Conservation (phyloP, 163 green algal genomes). For the Prototheca stagnorum region DNA sequence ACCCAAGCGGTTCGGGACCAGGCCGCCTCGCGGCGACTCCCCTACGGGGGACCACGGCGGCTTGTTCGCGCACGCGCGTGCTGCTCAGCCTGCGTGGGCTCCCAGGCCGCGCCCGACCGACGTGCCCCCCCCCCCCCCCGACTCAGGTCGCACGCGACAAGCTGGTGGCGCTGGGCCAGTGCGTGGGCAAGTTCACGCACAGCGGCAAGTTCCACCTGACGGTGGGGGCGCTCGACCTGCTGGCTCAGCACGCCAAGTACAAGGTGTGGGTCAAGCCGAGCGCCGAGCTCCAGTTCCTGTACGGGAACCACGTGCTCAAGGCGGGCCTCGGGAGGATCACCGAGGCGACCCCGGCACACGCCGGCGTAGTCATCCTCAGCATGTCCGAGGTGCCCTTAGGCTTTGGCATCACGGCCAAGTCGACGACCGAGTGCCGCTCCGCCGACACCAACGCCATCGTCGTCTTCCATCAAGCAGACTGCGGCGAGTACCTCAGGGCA, state of each 20-base stretch:
- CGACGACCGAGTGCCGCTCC: constrained; percentile 76
- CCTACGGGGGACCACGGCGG: too few species aligned
- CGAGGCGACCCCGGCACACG: constrained; percentile 82
- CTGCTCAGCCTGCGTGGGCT: too few species aligned
- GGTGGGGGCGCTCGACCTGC: constrained; percentile 76
- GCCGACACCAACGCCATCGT: constrained; percentile 85
- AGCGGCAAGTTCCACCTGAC: constrained; percentile 86
- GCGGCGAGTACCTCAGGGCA: constrained; percentile 69
- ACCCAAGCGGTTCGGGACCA: too few species aligned
- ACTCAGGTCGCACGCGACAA: constrained; percentile 79
- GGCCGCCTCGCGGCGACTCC: too few species aligned
- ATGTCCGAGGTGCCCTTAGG: constrained; percentile 91
- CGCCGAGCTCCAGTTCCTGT: constrained; percentile 94
- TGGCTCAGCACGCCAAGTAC: constrained; percentile 82
- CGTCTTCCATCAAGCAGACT: constrained; percentile 85
- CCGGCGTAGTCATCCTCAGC: constrained; percentile 63
- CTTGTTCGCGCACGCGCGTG: too few species aligned
- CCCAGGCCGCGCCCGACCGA: too few species aligned
- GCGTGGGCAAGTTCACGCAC: constrained; percentile 94
- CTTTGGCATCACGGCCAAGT: constrained; percentile 85
- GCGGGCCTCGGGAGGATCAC: constrained; percentile 91
- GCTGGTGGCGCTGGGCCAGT: constrained; percentile 70
- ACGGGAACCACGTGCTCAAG: constrained; percentile 97
- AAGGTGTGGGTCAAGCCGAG: constrained; percentile 99
- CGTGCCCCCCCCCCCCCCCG: too few species aligned